A percentile compares a stretch with the other conserved stretches of the same genome.
Conservation (phyloP, 257 asterid species). For the Gentiana straminea region DNA sequence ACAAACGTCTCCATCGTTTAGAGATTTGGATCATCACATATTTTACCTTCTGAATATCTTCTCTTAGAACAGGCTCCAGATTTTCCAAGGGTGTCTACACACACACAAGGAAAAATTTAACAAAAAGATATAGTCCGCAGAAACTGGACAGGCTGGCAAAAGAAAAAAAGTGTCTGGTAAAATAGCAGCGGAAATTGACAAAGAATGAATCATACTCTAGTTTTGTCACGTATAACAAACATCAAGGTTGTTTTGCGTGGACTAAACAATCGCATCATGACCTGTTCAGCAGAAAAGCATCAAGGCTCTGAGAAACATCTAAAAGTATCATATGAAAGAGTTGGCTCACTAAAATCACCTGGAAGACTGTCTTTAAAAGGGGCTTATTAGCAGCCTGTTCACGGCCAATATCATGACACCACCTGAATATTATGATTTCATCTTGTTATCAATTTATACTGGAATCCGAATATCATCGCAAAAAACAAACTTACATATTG, state of each 20-base stretch:
- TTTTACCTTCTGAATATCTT: slow-evolving; percentile 85
- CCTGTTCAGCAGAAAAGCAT: slow-evolving; percentile 34
- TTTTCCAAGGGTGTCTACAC: slow-evolving; percentile 86
- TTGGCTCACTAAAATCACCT: slow-evolving; percentile 30
- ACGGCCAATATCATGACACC: slow-evolving; percentile 99
- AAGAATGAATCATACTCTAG: slow-evolving; percentile 42
- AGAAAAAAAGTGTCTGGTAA: no score
- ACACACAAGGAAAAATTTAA: slow-evolving; percentile 8
- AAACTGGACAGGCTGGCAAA: not conserved
- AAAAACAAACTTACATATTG: slow-evolving; percentile 64
- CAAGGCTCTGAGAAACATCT: no score
- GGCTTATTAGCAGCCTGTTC: slow-evolving; percentile 98
- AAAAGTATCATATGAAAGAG: not conserved
- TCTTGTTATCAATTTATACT: no score
- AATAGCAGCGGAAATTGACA: not conserved
- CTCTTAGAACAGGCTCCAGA: slow-evolving; percentile 88
- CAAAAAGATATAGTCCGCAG: not conserved
- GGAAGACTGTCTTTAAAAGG: slow-evolving; percentile 89
- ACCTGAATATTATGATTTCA: slow-evolving; percentile 37
- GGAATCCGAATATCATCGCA: no score
- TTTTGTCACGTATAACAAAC: slow-evolving; percentile 97
- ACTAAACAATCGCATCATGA: slow-evolving; percentile 90
- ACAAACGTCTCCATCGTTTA: not conserved
- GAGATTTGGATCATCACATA: slow-evolving; percentile 7
- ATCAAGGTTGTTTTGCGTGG: slow-evolving; percentile 90